A percentile compares a stretch with the other conserved stretches of the same genome.
Evolutionary conservation across 179 eudicot species (phyloP).

Genomic region (Beta lomatogona): DNA sequence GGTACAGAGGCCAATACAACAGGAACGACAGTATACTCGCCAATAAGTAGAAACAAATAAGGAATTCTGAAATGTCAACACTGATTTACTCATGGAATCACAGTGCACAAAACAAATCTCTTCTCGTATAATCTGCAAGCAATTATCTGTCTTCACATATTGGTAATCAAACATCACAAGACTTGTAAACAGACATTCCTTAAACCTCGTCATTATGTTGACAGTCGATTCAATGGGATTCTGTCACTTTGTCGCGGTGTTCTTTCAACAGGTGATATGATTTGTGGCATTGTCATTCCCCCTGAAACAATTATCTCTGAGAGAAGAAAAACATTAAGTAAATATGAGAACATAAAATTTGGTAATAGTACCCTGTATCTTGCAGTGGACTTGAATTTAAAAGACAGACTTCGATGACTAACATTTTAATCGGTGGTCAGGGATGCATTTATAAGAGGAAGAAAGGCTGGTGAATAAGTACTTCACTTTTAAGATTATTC

Average conservation of each 20-base stretch:
- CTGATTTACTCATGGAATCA: slow-evolving; percentile 2
- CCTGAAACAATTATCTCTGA: slow-evolving; percentile 90
- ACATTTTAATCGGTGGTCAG: neutral
- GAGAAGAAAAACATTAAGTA: neutral
- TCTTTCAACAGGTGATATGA: slow-evolving; percentile 47
- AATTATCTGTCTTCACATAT: neutral
- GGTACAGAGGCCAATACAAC: slow-evolving; percentile 20
- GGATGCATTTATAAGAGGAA: neutral
- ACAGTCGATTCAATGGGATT: slow-evolving; percentile 45
- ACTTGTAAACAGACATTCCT: slow-evolving; percentile 15
- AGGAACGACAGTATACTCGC: neutral
- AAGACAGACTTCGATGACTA: neutral
- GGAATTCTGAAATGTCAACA: slow-evolving; percentile 1
- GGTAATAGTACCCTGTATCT: neutral
- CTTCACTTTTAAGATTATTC: no score
- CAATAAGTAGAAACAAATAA: slow-evolving; percentile 4
- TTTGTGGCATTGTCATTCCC: slow-evolving; percentile 90
- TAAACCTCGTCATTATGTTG: slow-evolving; percentile 13
- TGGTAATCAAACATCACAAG: slow-evolving; percentile 3
- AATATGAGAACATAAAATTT: neutral
- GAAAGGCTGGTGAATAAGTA: neutral
- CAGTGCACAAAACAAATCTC: slow-evolving; percentile 8
- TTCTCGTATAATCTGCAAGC: slow-evolving; percentile 3
- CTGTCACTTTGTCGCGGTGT: slow-evolving; percentile 36
- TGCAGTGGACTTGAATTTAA: neutral